These are phyloP conservation scores for Simmondsia chinensis DNA, from an alignment of 148 eudicot species.

Conservation along the genomic window DNA sequence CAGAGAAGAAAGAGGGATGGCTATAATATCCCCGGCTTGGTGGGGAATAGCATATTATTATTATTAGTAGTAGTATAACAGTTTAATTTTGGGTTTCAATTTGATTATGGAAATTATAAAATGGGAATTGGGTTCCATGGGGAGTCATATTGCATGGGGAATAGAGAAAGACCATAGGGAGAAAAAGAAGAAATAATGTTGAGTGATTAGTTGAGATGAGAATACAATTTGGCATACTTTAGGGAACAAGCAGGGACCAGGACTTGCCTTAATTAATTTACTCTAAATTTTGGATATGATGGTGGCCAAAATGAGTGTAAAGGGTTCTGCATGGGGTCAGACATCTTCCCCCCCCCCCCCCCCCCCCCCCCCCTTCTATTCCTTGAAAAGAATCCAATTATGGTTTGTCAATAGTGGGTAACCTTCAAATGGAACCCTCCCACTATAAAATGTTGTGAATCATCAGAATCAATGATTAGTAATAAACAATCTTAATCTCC, in stretches of 20 bases:
- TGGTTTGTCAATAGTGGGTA: slow-evolving; percentile 3
- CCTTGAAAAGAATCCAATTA: slow-evolving; percentile 16
- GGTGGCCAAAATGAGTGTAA: slow-evolving; percentile 14
- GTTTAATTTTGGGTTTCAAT: background rate
- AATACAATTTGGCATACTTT: slow-evolving; percentile 27
- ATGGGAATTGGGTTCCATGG: slow-evolving; percentile 1
- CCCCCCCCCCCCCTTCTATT: slow-evolving; percentile 1
- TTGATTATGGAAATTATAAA: background rate
- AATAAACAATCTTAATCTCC: too few species aligned
- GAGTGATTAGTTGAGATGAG: slow-evolving; percentile 20
- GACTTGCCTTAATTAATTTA: slow-evolving; percentile 9
- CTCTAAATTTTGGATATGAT: background rate
- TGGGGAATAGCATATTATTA: slow-evolving; percentile 2
- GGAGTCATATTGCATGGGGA: slow-evolving; percentile 54
- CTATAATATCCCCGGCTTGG: slow-evolving; percentile 5
- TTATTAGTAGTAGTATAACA: background rate
- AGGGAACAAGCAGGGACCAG: slow-evolving; percentile 26
- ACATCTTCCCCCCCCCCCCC: slow-evolving; percentile 17
- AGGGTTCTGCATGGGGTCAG: slow-evolving; percentile 6
- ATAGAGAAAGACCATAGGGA: slow-evolving; percentile 28
- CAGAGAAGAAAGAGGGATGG: slow-evolving; percentile 6
- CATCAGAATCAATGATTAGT: slow-evolving; percentile 8
- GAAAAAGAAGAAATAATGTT: slow-evolving; percentile 25
- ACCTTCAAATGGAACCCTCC: background rate
- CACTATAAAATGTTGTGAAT: background rate